Evolutionary conservation across 2,329 filamentous ascomycete genomes (phyloP), one percentile per base, ranked within the genome.

Genomic region (Berkeleyomyces rouxiae): DNA sequence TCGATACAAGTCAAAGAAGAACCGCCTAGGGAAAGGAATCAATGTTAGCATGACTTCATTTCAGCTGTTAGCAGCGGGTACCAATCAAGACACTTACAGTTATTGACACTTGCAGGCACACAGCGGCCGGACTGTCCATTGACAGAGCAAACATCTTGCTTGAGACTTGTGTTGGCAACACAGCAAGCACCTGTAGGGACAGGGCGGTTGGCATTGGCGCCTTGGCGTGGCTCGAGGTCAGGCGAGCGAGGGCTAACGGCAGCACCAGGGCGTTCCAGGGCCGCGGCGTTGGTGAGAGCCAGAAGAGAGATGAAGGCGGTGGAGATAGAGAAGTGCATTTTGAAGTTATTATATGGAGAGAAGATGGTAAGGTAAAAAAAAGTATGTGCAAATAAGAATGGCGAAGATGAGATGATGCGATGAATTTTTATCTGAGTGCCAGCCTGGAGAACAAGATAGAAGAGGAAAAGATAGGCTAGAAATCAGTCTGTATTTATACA

Each of bases 81-180:
- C 3, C 23, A 10, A 3, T n/a, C 33, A 36, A 7, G 11, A 7
- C 4, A 67, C 71, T 66, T 64, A 73, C 72, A 74, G 67, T 72
- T 71, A n/a, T 70, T 66, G n/a, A 67, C 68, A 10, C 65, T 70
- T 39, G 63, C 63, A 47, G 72, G 72, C 1, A 74, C 71, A 65
- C 72, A 73, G 43, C 69, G 69, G 23, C 72, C 72, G 7, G 64
- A 47, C 65, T 70, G 65, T 62, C 72, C 72, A 65, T 71, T 71
- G 62, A 69, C 67, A 11, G 44, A 66, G 70, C 72, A 74, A 59
- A 70, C 65, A 65, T 74, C 72, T 66, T 74, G 70, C 70, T 74
- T 74, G 51, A 73, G 65, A 64, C 65, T 70, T 3, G 68, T 71
- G 65, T 70, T 70, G 65, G 70, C 68, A 13, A 72, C 68, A 66